Conservation (phyloP, 441 rosid species). For the Adansonia grandidieri region DNA sequence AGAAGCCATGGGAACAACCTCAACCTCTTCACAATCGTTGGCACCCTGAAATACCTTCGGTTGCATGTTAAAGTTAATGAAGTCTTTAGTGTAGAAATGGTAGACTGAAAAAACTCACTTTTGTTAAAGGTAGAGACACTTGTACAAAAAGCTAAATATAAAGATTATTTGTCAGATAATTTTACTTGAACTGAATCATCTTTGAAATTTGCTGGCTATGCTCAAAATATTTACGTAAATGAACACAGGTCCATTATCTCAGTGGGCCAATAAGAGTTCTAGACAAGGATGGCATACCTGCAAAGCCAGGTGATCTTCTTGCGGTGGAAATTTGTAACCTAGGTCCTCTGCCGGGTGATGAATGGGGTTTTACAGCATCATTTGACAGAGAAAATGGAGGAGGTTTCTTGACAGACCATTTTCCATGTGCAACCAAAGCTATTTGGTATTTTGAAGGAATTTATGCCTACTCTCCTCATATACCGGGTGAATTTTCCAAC, state of each 20-base stretch:
- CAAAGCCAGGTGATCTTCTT: slow-evolving; percentile 82
- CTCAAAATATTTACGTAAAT: not conserved
- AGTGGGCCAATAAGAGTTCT: slow-evolving; percentile 79
- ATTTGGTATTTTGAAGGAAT: slow-evolving; percentile 98
- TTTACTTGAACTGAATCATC: not conserved
- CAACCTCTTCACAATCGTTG: slow-evolving; percentile 82
- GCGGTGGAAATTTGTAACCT: slow-evolving; percentile 85
- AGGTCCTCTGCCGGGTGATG: slow-evolving; percentile 91
- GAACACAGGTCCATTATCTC: slow-evolving; percentile 77
- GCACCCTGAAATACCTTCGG: slow-evolving; percentile 81
- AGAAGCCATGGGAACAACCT: slow-evolving; percentile 67
- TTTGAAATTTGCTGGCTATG: slow-evolving; percentile 1
- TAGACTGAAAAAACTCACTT: slow-evolving; percentile 43
- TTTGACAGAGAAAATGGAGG: slow-evolving; percentile 97
- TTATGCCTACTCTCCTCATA: slow-evolving; percentile 91
- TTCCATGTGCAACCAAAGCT: slow-evolving; percentile 87
- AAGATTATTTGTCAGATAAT: not conserved
- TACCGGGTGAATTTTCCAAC: slow-evolving; percentile 55
- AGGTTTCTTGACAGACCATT: slow-evolving; percentile 88
- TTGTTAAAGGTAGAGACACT: no score
- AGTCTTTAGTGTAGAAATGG: slow-evolving; percentile 74
- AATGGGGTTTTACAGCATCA: slow-evolving; percentile 86
- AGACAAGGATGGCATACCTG: slow-evolving; percentile 71
- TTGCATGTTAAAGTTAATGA: slow-evolving; percentile 58
- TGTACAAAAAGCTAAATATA: not conserved